phyloP scores from a whole-genome alignment of 2,329 filamentous ascomycete species.

The Penicillium sp. region DNA sequence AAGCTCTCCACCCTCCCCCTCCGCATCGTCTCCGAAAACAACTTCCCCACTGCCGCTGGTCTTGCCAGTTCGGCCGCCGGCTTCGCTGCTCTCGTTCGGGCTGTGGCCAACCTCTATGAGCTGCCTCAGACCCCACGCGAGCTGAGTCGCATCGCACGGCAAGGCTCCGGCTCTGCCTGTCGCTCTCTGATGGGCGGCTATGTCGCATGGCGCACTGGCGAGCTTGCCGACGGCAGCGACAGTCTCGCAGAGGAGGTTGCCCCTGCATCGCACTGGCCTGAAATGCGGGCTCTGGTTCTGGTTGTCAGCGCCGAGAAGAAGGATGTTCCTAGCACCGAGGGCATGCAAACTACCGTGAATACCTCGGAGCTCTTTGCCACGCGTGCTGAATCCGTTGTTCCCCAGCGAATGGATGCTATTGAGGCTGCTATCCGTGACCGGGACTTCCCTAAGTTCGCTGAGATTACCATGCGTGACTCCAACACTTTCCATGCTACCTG shows the following conservation, averaged over 20 bases:
- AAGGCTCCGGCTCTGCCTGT: constrained; percentile 93
- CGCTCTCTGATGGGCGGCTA: constrained; percentile 91
- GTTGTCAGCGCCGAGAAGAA: constrained; percentile 94
- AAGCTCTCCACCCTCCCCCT: constrained; percentile 73
- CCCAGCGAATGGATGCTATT: constrained; percentile 77
- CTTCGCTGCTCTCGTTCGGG: constrained; percentile 66
- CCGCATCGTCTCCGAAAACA: constrained; percentile 91
- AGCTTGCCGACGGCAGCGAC: constrained; percentile 72
- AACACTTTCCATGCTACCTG: constrained; percentile 97
- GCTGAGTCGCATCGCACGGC: constrained; percentile 81
- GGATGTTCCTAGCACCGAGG: constrained; percentile 83
- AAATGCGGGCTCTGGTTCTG: constrained; percentile 87
- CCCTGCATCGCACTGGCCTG: constrained; percentile 84
- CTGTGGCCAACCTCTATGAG: constrained; percentile 83
- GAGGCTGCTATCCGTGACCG: constrained; percentile 70
- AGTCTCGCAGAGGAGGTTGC: constrained; percentile 85
- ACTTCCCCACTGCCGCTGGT: constrained; percentile 96
- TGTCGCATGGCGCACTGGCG: constrained; percentile 86
- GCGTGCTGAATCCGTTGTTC: constrained; percentile 71
- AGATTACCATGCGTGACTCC: constrained; percentile 91
- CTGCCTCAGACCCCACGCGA: constrained; percentile 76
- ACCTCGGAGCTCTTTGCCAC: constrained; percentile 83
- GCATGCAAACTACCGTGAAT: constrained; percentile 94
- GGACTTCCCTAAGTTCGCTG: constrained; percentile 82
- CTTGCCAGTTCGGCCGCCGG: constrained; percentile 65